A percentile compares a stretch with the other conserved stretches of the same genome.
phyloP scores from a whole-genome alignment of 140 eudicot genomes.

The Erigeron philadelphicus region DNA sequence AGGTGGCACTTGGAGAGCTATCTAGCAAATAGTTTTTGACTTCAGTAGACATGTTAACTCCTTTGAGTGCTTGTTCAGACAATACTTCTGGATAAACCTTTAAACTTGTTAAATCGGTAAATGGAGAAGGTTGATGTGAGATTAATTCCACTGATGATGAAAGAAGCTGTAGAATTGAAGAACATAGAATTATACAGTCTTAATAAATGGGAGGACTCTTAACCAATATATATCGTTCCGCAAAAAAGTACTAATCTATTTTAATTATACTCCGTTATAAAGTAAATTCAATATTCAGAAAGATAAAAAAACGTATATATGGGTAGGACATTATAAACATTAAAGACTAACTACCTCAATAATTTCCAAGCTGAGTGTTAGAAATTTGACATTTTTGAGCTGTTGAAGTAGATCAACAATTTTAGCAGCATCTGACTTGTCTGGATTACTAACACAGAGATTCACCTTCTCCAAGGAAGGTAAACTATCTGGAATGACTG shows the following conservation, averaged over 20 bases:
- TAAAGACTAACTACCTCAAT: conserved; percentile 20
- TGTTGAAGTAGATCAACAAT: conserved; percentile 24
- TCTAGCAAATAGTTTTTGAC: conserved; percentile 10
- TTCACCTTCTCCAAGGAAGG: conserved; percentile 18
- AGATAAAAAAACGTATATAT: too few relatives aligned
- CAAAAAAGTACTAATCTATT: background rate
- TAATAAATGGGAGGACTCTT: background rate
- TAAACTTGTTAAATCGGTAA: background rate
- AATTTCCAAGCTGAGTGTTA: conserved; percentile 17
- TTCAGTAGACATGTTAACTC: background rate
- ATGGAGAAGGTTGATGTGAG: conserved; percentile 13
- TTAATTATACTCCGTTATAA: background rate
- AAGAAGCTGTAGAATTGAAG: background rate
- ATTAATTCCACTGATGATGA: background rate
- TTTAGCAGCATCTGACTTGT: background rate
- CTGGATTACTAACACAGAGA: background rate
- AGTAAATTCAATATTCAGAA: too few relatives aligned
- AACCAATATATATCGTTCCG: too few relatives aligned
- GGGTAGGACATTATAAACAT: too few relatives aligned
- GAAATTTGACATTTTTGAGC: conserved; percentile 18
- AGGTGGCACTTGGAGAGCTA: conserved; percentile 5
- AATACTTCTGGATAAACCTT: background rate
- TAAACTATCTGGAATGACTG: background rate
- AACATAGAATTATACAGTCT: background rate
- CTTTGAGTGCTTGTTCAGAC: too few relatives aligned